phyloP scores from a whole-genome alignment of 306 rosid species.

The Prunus salicina region DNA sequence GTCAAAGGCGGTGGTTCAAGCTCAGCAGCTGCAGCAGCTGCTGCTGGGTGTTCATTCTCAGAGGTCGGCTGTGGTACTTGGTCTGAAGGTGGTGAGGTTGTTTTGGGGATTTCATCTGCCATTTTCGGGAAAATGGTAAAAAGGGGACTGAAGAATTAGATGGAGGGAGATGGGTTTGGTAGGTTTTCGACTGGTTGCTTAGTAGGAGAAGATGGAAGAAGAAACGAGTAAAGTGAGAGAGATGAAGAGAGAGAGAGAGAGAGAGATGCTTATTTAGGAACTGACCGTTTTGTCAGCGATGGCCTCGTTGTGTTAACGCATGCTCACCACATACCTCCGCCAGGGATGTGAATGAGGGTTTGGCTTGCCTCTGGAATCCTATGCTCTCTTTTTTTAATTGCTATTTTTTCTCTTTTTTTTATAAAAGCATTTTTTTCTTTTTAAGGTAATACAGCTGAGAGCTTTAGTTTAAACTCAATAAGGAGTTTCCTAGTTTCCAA shows the following conservation, averaged over 20 bases:
- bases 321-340: background rate
- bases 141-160: background rate
- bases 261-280: background rate
- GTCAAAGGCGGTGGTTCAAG: background rate
- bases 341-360: background rate
- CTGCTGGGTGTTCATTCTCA: background rate
- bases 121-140: conserved; percentile 12
- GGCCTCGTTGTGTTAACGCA: background rate
- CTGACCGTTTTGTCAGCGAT: background rate
- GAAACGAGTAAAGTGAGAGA: background rate
- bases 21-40: background rate
- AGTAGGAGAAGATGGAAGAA: background rate
- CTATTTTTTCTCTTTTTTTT: too few species aligned
- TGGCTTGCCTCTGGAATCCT: conserved; percentile 9
- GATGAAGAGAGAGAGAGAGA: background rate
- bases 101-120: conserved; percentile 45
- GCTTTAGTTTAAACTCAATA: too few species aligned
- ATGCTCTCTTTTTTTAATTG: background rate
- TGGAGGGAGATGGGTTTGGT: background rate
- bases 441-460: too few species aligned
- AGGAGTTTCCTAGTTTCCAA: too few species aligned
- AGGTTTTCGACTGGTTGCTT: background rate
- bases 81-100: conserved; percentile 11
- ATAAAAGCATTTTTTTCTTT: too few species aligned
- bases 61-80: background rate